phyloP scores from a whole-genome alignment of 768 basidiomycete genomes.

The Tubosaeta sp. region DNA sequence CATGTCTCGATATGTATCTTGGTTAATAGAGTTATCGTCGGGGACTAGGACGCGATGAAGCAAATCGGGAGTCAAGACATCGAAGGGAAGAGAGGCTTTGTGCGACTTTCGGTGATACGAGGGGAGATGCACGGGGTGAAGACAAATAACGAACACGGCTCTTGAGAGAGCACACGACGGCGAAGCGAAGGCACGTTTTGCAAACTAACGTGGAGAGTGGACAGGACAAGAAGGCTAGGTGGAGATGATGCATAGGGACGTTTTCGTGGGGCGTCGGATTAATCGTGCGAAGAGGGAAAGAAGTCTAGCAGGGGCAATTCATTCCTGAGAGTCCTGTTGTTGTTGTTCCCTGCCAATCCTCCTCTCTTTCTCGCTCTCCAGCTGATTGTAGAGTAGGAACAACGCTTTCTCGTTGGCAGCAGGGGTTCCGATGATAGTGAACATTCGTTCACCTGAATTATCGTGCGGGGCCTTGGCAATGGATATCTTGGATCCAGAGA shows the following conservation, averaged over 20 bases:
- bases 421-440: slow-evolving; percentile 94
- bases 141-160: slow-evolving; percentile 21
- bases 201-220: slow-evolving; percentile 11
- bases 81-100: slow-evolving; percentile 16
- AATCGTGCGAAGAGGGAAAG: slow-evolving; percentile 8
- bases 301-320: slow-evolving; percentile 5
- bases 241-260: slow-evolving; percentile 24
- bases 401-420: slow-evolving; percentile 98
- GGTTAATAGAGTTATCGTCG: slow-evolving; percentile 20
- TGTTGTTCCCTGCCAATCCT: slow-evolving; percentile 82
- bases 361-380: slow-evolving; percentile 95
- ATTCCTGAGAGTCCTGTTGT: slow-evolving; percentile 66
- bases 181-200: slow-evolving; percentile 8
- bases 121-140: slow-evolving; percentile 22
- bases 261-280: slow-evolving; percentile 13
- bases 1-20: slow-evolving; percentile 25
- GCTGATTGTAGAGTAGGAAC: slow-evolving; percentile 94
- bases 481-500: slow-evolving; percentile 96
- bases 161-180: slow-evolving; percentile 11
- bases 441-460: slow-evolving; percentile 99
- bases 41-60: slow-evolving; percentile 13
- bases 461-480: slow-evolving; percentile 99
- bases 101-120: slow-evolving; percentile 22
- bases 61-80: slow-evolving; percentile 26
- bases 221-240: slow-evolving; percentile 27